Conservation (phyloP, 768 basidiomycete genomes). For the Suillus sp. region DNA sequence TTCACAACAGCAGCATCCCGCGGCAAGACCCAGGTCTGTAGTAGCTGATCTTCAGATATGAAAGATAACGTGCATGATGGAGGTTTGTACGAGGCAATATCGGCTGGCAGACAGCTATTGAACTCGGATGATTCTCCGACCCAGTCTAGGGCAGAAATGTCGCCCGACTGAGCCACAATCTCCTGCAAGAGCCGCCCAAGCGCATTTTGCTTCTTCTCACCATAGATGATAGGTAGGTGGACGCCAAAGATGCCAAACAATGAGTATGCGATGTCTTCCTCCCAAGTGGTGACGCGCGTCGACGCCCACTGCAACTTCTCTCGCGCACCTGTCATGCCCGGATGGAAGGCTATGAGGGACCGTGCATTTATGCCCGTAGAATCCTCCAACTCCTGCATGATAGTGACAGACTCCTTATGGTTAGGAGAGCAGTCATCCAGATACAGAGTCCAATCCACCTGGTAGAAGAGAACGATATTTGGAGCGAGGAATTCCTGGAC, state of each 20-base stretch:
- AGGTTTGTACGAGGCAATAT: neutral
- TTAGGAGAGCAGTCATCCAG: neutral
- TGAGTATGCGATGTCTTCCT: too few species aligned
- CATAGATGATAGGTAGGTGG: constrained; percentile 2
- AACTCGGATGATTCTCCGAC: constrained; percentile 6
- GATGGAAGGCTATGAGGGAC: neutral
- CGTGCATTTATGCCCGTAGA: neutral
- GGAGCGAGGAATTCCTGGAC: constrained; percentile 7
- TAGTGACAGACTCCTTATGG: neutral
- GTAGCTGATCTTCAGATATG: neutral
- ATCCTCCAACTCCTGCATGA: neutral
- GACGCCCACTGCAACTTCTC: too few species aligned
- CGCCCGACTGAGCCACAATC: constrained; percentile 5
- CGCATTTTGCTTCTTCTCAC: constrained; percentile 3
- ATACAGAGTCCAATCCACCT: neutral
- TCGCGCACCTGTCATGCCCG: neutral
- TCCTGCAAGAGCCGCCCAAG: constrained; percentile 8
- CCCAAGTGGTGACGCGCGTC: too few species aligned
- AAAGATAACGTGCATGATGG: neutral
- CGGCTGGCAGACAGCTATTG: constrained; percentile 4
- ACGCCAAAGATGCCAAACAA: neutral
- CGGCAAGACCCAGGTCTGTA: neutral
- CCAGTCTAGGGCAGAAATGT: constrained; percentile 2
- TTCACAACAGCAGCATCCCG: neutral
- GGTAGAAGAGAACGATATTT: neutral